Base-by-base conservation (phyloP, 2,329 filamentous ascomycete species). In the Diplocarpon mali region DNA sequence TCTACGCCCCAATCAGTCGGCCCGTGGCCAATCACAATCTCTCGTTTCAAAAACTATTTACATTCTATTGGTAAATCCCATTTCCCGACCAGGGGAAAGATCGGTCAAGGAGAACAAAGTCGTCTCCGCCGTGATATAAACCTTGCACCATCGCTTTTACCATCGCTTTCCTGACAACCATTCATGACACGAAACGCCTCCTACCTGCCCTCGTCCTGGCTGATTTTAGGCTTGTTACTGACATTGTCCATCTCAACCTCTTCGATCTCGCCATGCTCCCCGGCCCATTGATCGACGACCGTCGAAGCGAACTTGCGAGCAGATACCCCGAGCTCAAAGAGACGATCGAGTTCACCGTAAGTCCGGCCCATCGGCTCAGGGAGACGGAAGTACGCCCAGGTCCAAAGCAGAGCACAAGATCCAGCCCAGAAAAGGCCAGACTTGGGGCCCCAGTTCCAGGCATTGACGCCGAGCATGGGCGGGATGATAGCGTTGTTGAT, bases 321-420 rank as follows among this genome's bases (percentile, higher is more conserved):
- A 24, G 54, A 44, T 17, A 89, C 67, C 2, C 37, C 41, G 34
- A 38, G 37, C 14, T 47, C 84, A 58, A 94, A 94, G 38, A 94
- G 69, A 43, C 92, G 59, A 60, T 94, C 86, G 46, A 94, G 67
- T 65, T 94, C 87, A 4, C 85, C 87, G 59, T 89, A 94, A 0
- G 84, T 84, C 37, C 85, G 76, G 7, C 83, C 87, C 4, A 69
- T 70, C 2, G 68, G 66, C 56, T 71, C 69, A 24, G 65, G 66
- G 5, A 65, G 53, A 43, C 59, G 64, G 46, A 63, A 64, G 47
- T 56, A 65, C 2, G 64, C 62, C 54, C 68, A 70, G 0, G 56
- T 49, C 1, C 65, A 52, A 35, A 65, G 64, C 1, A 63, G 34
- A 9, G 64, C 51, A 50, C 66, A 65, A 35, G 64, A 56, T 1